These are phyloP conservation scores for Madurella fahalii DNA, from an alignment of 2,329 filamentous ascomycete species.

Conservation along the genomic window DNA sequence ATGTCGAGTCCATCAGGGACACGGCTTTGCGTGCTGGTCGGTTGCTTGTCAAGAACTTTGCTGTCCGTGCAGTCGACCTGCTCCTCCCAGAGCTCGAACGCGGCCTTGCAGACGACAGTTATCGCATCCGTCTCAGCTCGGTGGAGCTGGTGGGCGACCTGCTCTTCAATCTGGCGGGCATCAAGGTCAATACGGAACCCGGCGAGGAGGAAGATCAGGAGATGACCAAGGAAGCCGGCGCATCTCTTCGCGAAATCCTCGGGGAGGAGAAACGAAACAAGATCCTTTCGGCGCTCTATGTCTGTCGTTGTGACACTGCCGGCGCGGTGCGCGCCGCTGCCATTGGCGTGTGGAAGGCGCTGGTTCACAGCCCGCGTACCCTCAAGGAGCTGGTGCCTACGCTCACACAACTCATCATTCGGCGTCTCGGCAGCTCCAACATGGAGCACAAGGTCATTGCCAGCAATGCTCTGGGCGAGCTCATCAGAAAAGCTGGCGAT, in stretches of 20 bases:
- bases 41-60: conserved; percentile 96
- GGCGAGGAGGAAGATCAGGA: conserved; percentile 77
- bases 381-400: conserved; percentile 95
- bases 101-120: conserved; percentile 93
- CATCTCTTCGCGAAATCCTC: conserved; percentile 88
- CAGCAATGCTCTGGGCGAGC: conserved; percentile 90
- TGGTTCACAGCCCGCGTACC: conserved; percentile 86
- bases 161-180: conserved; percentile 94
- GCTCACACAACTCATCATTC: conserved; percentile 90
- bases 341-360: conserved; percentile 91
- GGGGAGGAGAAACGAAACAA: conserved; percentile 96
- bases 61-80: conserved; percentile 88
- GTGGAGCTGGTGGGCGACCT: conserved; percentile 96
- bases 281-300: conserved; percentile 93
- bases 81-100: conserved; percentile 92
- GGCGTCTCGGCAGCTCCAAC: conserved; percentile 88
- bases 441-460: conserved; percentile 99
- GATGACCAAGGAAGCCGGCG: conserved; percentile 76
- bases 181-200: conserved; percentile 71
- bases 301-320: conserved; percentile 95
- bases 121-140: conserved; percentile 95
- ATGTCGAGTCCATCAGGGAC: conserved; percentile 93
- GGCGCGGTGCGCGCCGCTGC: conserved; percentile 85
- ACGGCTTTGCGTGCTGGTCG: conserved; percentile 93
- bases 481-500: conserved; percentile 95